A percentile compares a stretch with the other conserved stretches of the same genome.
Evolutionary conservation across 306 rosid species (phyloP).

Genomic region (Fragaria iinumae): DNA sequence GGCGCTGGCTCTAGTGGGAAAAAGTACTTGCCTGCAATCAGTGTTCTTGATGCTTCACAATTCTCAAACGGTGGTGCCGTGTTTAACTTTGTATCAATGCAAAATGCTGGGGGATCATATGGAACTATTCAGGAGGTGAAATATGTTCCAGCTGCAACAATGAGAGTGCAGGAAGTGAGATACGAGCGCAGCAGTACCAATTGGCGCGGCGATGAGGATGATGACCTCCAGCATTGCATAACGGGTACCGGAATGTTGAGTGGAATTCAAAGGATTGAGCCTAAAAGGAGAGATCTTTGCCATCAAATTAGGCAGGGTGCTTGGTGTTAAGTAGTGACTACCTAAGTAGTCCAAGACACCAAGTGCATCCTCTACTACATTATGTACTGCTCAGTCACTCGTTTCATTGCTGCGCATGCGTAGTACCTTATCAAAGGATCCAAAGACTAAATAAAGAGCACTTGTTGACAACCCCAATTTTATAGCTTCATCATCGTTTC

Average conservation of each 20-base stretch:
- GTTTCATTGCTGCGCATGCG: too few species aligned
- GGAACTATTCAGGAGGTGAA: slow-evolving; percentile 17
- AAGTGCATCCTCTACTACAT: not conserved
- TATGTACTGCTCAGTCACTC: not conserved
- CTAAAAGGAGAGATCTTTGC: slow-evolving; percentile 1
- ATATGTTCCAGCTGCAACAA: slow-evolving; percentile 5
- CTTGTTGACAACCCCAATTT: not conserved
- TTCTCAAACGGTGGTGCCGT: not conserved
- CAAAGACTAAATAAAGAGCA: not conserved
- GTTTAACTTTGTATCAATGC: slow-evolving; percentile 6
- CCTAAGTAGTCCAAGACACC: not conserved
- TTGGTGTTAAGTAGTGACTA: not conserved
- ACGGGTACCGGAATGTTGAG: slow-evolving; percentile 12
- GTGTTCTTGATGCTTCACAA: not conserved
- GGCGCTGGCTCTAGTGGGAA: slow-evolving; percentile 10
- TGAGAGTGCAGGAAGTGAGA: slow-evolving; percentile 34
- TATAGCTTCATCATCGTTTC: not conserved
- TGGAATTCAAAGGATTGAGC: slow-evolving; percentile 33
- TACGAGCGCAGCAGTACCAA: slow-evolving; percentile 16
- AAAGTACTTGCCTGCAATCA: not conserved
- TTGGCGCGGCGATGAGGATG: slow-evolving; percentile 9
- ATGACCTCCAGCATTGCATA: slow-evolving; percentile 5
- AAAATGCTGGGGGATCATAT: slow-evolving; percentile 13
- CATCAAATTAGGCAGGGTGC: not conserved
- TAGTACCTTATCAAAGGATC: too few species aligned